Evolutionary conservation across 2,329 filamentous ascomycete species (phyloP).

Genomic region (Sclerotinia subarctica): DNA sequence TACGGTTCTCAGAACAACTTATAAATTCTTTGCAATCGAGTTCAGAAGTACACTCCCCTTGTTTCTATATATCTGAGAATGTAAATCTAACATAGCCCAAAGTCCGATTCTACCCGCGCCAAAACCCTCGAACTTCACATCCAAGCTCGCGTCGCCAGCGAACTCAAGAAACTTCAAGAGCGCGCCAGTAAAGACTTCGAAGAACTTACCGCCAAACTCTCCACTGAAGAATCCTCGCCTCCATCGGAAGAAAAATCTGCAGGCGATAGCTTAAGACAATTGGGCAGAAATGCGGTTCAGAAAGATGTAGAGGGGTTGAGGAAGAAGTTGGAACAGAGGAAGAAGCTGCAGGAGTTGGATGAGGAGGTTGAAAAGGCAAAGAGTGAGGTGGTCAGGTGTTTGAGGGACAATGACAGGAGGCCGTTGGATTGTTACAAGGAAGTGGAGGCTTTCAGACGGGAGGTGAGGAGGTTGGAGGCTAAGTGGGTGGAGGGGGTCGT

Average conservation of each 20-base stretch:
- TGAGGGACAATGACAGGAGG: conserved; percentile 79
- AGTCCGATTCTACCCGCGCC: conserved; percentile 87
- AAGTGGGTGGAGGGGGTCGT: conserved; percentile 83
- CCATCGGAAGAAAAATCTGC: conserved; percentile 30
- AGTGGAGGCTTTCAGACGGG: conserved; percentile 84
- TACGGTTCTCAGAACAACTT: conserved; percentile 75
- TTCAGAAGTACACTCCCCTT: conserved; percentile 64
- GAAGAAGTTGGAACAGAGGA: conserved; percentile 57
- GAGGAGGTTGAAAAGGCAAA: conserved; percentile 71
- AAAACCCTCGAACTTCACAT: conserved; percentile 82
- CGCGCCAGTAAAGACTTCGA: conserved; percentile 67
- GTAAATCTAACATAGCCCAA: neutral
- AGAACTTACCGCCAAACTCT: conserved; percentile 63
- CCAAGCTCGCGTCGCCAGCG: conserved; percentile 79
- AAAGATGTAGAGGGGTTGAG: conserved; percentile 59
- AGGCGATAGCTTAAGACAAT: conserved; percentile 37
- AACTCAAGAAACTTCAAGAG: conserved; percentile 76
- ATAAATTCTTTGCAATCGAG: conserved; percentile 79
- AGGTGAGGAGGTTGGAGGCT: conserved; percentile 83
- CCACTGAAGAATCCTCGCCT: conserved; percentile 35
- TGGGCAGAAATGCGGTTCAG: conserved; percentile 50
- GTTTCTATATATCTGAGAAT: neutral
- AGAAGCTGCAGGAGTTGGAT: conserved; percentile 66
- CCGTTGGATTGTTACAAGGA: conserved; percentile 94
- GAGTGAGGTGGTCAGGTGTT: conserved; percentile 71